phyloP scores from a whole-genome alignment of 345 rosid species.

The Gossypium longicalyx region DNA sequence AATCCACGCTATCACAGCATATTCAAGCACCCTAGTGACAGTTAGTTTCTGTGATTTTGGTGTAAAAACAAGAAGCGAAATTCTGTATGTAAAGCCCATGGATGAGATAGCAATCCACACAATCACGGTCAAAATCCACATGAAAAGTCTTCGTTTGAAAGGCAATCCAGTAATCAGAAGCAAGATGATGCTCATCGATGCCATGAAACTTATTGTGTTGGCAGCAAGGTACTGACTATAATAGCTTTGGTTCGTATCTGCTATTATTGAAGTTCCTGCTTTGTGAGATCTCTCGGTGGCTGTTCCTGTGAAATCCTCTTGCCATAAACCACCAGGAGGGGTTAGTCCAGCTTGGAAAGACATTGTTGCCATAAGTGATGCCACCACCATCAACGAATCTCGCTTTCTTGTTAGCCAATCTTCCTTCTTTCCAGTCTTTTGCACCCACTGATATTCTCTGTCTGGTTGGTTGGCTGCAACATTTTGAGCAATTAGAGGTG shows the following conservation, averaged over 20 bases:
- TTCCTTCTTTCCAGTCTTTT: background rate
- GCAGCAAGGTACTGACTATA: conserved; percentile 9
- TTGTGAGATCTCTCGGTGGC: background rate
- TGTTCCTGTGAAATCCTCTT: background rate
- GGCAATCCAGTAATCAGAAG: conserved; percentile 31
- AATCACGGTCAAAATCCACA: conserved; percentile 30
- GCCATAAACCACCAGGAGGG: conserved; percentile 26
- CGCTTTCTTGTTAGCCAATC: conserved; percentile 27
- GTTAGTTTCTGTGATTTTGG: background rate
- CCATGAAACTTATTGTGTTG: conserved; percentile 19
- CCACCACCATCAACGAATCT: conserved; percentile 30
- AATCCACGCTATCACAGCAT: background rate
- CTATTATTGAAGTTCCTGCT: conserved; percentile 27
- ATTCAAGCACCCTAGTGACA: background rate
- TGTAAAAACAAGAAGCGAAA: conserved; percentile 1
- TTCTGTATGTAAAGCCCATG: conserved; percentile 11
- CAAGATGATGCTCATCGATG: conserved; percentile 32
- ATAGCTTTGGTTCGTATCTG: background rate
- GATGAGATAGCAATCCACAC: conserved; percentile 33
- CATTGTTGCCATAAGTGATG: conserved; percentile 29
- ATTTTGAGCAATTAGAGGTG: background rate
- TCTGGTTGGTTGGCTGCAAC: background rate
- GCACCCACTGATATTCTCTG: background rate
- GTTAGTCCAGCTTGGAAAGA: conserved; percentile 33
- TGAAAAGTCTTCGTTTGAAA: conserved; percentile 19